A percentile compares a stretch with the other conserved stretches of the same genome.
Evolutionary conservation across 108 stramenopile genomes (phyloP).

Genomic region (Discostella pseudostelligera): DNA sequence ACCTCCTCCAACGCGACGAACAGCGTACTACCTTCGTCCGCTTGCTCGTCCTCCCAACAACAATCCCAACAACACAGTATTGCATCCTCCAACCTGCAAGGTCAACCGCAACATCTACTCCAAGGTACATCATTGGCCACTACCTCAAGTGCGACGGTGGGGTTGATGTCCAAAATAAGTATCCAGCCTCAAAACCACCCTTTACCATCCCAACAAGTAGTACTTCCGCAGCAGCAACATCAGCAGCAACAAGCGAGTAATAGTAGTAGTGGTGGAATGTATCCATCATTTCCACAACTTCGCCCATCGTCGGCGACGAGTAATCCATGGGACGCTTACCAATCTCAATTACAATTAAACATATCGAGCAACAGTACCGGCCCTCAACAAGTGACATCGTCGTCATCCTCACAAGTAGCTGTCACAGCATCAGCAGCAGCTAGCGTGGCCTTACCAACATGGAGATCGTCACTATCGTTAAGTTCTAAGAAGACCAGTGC

Average conservation of each 20-base stretch:
- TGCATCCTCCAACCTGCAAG: neutral
- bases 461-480: too few relatives aligned
- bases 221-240: neutral
- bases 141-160: neutral
- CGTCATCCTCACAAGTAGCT: neutral
- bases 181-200: slow-evolving; percentile 6
- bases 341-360: neutral
- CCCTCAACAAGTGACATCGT: neutral
- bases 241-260: neutral
- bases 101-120: neutral
- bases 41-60: too few relatives aligned
- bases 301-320: slow-evolving; percentile 3
- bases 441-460: too few relatives aligned
- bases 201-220: slow-evolving; percentile 7
- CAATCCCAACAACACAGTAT: neutral
- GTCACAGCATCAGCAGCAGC: neutral
- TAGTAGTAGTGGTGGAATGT: neutral
- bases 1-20: too few relatives aligned
- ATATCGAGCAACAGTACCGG: neutral
- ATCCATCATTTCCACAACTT: neutral
- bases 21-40: too few relatives aligned
- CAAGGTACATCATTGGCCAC: neutral
- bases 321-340: slow-evolving; percentile 16
- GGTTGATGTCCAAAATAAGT: neutral
- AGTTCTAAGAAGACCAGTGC: too few relatives aligned